phyloP scores from a whole-genome alignment of 1,139 yeast species.

The Protomyces inundatus region DNA sequence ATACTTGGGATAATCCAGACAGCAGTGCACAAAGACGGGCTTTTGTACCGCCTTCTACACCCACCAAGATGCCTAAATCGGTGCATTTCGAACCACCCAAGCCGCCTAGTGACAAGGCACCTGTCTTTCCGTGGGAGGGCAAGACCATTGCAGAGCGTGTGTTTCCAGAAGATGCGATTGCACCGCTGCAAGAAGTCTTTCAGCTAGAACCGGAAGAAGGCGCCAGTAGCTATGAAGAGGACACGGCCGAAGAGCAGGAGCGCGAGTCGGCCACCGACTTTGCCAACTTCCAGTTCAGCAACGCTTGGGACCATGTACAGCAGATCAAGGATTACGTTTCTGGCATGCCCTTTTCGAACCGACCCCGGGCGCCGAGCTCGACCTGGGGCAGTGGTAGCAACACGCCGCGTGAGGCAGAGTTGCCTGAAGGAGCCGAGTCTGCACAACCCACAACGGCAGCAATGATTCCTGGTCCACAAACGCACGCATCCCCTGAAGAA shows the following conservation, averaged over 20 bases:
- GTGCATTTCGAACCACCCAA: constrained; percentile 22
- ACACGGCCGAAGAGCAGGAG: neutral
- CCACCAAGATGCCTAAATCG: constrained; percentile 9
- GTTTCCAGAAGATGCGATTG: constrained; percentile 26
- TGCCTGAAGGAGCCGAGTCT: constrained; percentile 7
- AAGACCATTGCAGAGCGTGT: constrained; percentile 6
- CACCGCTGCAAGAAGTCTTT: constrained; percentile 16
- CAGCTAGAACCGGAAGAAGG: constrained; percentile 1
- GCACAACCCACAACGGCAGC: neutral
- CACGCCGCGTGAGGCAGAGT: constrained; percentile 16
- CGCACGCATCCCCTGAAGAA: neutral
- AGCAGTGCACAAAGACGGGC: constrained; percentile 4
- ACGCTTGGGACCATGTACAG: constrained; percentile 22
- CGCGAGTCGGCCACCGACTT: neutral
- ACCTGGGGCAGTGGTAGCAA: constrained; percentile 20
- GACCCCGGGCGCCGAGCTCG: constrained; percentile 16
- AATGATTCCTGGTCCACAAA: constrained; percentile 8
- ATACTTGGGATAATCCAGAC: constrained; percentile 37
- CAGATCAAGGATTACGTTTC: constrained; percentile 13
- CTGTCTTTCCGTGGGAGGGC: constrained; percentile 26
- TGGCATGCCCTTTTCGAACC: constrained; percentile 6
- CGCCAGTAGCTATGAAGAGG: constrained; percentile 4
- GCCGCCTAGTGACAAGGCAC: constrained; percentile 1
- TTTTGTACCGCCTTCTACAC: constrained; percentile 31
- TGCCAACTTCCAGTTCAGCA: constrained; percentile 7